Conservation (phyloP, 1,284 basidiomycete species). For the Austropuccinia psidii region DNA sequence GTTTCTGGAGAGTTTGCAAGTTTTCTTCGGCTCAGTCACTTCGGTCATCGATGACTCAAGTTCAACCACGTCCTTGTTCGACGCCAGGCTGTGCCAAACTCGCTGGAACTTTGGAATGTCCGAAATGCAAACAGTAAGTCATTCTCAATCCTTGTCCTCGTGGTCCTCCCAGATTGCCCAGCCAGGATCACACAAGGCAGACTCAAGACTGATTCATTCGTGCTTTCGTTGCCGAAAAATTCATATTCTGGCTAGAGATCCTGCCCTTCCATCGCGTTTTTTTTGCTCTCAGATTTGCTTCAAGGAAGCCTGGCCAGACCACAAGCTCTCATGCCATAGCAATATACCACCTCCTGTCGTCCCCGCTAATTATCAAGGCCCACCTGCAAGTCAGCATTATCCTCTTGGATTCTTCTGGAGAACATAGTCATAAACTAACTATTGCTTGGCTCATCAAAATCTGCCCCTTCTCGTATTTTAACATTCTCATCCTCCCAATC, state of each 20-base stretch:
- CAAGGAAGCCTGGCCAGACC: conserved; percentile 27
- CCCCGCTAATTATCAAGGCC: not conserved
- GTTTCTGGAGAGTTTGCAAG: too few relatives aligned
- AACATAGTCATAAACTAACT: too few relatives aligned
- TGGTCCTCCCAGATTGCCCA: too few relatives aligned
- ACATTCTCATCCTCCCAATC: too few relatives aligned
- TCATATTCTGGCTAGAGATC: conserved; percentile 1
- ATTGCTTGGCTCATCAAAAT: too few relatives aligned
- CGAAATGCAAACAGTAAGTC: conserved; percentile 35
- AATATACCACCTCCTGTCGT: conserved; percentile 21
- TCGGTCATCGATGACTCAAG: too few relatives aligned
- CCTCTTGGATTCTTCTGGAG: not conserved
- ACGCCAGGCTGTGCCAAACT: conserved; percentile 30
- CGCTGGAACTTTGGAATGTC: conserved; percentile 23
- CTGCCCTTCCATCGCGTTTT: conserved; percentile 10
- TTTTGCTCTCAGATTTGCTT: conserved; percentile 35
- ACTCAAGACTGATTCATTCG: not conserved
- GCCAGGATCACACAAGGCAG: too few relatives aligned
- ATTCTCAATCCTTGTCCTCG: not conserved
- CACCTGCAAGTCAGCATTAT: conserved; percentile 1
- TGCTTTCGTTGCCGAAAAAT: not conserved
- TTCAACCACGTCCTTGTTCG: conserved; percentile 11
- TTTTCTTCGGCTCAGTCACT: too few relatives aligned
- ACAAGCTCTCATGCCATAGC: conserved; percentile 20
- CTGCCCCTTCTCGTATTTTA: too few relatives aligned